Percentiles rank a stretch among this genome's conserved stretches.
Conservation (phyloP, 2,329 filamentous ascomycete genomes). For the Cytospora mali region DNA sequence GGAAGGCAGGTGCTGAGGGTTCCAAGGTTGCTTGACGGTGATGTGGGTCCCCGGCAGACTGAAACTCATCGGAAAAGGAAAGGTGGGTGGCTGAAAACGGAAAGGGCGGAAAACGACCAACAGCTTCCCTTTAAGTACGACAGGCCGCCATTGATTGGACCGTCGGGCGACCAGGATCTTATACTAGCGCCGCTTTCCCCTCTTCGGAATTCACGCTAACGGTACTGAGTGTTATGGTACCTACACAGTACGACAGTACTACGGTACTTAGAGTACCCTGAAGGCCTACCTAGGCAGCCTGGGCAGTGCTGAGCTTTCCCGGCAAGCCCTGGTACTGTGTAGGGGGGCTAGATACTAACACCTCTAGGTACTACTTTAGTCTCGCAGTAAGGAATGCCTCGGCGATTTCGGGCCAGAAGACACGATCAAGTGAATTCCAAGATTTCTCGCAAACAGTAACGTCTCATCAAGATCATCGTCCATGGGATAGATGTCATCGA, state of each 20-base stretch:
- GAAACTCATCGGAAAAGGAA: slow-evolving; percentile 9
- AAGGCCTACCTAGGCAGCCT: too few species aligned
- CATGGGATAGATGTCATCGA: not conserved
- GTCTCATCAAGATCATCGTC: not conserved
- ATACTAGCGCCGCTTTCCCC: not conserved
- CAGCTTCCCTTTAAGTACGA: slow-evolving; percentile 20
- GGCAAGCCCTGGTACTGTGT: not conserved
- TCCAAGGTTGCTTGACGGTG: not conserved
- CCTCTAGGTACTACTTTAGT: not conserved
- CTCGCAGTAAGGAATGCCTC: not conserved
- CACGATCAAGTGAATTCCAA: not conserved
- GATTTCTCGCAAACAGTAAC: too few species aligned
- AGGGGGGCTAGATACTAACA: not conserved
- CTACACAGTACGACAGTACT: too few species aligned
- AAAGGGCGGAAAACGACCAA: not conserved
- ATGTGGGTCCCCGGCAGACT: not conserved
- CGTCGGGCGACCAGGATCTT: not conserved
- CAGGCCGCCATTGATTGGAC: slow-evolving; percentile 9
- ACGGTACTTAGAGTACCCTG: too few species aligned
- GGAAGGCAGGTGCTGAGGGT: not conserved
- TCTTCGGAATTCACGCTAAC: not conserved
- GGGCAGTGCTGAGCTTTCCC: too few species aligned
- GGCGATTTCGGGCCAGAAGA: too few species aligned
- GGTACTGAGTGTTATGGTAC: too few species aligned
- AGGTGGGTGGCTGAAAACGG: slow-evolving; percentile 16